A percentile compares a stretch with the other conserved stretches of the same genome.
Conservation (phyloP, 1,139 yeast species). For the Pichia sp. region DNA sequence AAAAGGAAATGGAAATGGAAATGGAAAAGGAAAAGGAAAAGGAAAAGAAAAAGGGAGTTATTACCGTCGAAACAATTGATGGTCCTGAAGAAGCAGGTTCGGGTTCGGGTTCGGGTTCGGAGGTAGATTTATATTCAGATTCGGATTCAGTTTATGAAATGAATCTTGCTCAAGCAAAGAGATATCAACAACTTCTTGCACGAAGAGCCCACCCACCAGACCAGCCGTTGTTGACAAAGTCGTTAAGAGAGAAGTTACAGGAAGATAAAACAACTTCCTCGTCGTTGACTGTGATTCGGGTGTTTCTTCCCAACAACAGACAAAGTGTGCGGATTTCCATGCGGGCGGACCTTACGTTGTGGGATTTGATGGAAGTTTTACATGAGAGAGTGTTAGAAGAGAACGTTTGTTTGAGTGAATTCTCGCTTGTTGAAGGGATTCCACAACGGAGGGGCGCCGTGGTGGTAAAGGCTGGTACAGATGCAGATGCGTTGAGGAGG, state of each 20-base stretch:
- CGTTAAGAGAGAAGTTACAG: constrained; percentile 17
- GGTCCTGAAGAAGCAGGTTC: too few relatives aligned
- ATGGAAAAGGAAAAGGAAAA: too few relatives aligned
- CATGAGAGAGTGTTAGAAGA: neutral
- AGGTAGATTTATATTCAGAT: constrained; percentile 9
- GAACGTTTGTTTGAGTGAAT: neutral
- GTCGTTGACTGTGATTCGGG: neutral
- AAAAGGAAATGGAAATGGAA: too few relatives aligned
- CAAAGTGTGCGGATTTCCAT: neutral
- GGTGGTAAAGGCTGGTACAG: neutral
- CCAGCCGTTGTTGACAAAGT: constrained; percentile 22
- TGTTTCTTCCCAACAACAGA: neutral
- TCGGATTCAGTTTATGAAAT: constrained; percentile 23
- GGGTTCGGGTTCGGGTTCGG: neutral
- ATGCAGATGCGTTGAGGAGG: neutral
- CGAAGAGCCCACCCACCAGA: constrained; percentile 14
- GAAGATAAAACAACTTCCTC: neutral
- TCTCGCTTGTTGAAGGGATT: neutral
- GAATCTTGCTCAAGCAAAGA: constrained; percentile 24
- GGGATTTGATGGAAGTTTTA: neutral
- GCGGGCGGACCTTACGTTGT: neutral
- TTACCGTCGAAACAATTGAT: too few relatives aligned
- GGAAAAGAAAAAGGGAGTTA: too few relatives aligned
- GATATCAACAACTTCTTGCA: constrained; percentile 23
- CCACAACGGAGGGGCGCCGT: neutral